Conservation (phyloP, 2,329 filamentous ascomycete genomes). For the Parafenestella ontariensis region DNA sequence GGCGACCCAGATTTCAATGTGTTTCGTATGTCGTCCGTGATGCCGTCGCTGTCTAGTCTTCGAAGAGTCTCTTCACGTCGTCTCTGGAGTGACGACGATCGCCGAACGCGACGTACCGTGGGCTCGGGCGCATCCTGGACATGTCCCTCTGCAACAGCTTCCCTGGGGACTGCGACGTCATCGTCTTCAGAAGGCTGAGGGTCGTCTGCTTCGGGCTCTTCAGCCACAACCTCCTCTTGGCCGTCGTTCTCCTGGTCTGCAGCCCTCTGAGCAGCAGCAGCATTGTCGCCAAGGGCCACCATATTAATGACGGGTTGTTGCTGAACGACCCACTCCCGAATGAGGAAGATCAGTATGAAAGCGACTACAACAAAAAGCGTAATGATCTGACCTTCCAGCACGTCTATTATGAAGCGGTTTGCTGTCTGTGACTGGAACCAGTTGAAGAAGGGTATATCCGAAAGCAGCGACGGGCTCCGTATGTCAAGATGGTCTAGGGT, state of each 20-base stretch:
- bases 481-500: slow-evolving; percentile 31
- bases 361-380: slow-evolving; percentile 89
- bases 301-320: slow-evolving; percentile 94
- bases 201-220: slow-evolving; percentile 13
- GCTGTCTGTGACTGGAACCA: slow-evolving; percentile 65
- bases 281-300: slow-evolving; percentile 52
- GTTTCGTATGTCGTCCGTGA: slow-evolving; percentile 26
- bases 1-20: slow-evolving; percentile 19
- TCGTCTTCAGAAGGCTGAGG: slow-evolving; percentile 6
- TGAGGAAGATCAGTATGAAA: slow-evolving; percentile 96
- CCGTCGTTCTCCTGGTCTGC: slow-evolving; percentile 35
- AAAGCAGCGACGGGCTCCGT: slow-evolving; percentile 55
- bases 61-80: slow-evolving; percentile 21
- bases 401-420: slow-evolving; percentile 81
- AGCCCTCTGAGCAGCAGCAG: slow-evolving; percentile 27
- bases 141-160: background rate
- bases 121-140: slow-evolving; percentile 8
- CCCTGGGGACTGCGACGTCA: background rate
- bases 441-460: slow-evolving; percentile 63
- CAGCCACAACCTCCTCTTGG: slow-evolving; percentile 11
- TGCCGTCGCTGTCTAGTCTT: slow-evolving; percentile 23
- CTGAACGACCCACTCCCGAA: slow-evolving; percentile 97
- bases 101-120: slow-evolving; percentile 18
- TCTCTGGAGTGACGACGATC: slow-evolving; percentile 22
- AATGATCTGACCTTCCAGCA: slow-evolving; percentile 92